Evolutionary conservation across 371 early-diverging fungal species (phyloP).

Genomic region (Mucor racemosus): DNA sequence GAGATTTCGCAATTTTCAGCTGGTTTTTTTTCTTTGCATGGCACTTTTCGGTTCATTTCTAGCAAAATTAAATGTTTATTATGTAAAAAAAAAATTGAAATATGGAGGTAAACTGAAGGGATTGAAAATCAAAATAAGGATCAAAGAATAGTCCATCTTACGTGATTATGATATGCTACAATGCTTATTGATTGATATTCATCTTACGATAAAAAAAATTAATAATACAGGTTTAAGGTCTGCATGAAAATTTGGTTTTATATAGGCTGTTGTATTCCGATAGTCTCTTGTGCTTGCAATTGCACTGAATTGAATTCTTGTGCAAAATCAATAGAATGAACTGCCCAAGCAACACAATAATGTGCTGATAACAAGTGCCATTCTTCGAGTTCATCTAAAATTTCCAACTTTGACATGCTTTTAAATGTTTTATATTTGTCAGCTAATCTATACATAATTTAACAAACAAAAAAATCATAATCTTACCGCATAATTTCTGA

Average conservation of each 20-base stretch:
- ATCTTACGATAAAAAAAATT: too few species aligned
- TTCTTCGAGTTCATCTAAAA: conserved; percentile 95
- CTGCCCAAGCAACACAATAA: conserved; percentile 90
- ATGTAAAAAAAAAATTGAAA: too few species aligned
- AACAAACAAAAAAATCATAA: not conserved
- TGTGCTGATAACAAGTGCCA: conserved; percentile 85
- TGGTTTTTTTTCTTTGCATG: too few species aligned
- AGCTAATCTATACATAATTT: not conserved
- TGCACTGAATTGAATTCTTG: conserved; percentile 7
- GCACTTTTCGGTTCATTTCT: too few species aligned
- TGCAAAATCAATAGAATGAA: conserved; percentile 31
- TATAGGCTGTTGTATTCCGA: not conserved
- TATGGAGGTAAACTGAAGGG: too few species aligned
- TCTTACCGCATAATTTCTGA: conserved; percentile 62
- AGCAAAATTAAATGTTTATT: too few species aligned
- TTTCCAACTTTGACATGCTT: conserved; percentile 79
- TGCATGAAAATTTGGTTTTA: not conserved
- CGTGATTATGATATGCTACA: too few species aligned
- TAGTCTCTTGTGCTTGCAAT: not conserved
- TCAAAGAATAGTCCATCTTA: too few species aligned
- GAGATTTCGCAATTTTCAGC: too few species aligned
- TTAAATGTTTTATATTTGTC: not conserved
- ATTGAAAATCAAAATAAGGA: too few species aligned
- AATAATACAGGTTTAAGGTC: too few species aligned
- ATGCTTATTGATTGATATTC: too few species aligned